Base-by-base conservation (phyloP, 129 eudicot species). In the Ambrosia artemisiifolia region DNA sequence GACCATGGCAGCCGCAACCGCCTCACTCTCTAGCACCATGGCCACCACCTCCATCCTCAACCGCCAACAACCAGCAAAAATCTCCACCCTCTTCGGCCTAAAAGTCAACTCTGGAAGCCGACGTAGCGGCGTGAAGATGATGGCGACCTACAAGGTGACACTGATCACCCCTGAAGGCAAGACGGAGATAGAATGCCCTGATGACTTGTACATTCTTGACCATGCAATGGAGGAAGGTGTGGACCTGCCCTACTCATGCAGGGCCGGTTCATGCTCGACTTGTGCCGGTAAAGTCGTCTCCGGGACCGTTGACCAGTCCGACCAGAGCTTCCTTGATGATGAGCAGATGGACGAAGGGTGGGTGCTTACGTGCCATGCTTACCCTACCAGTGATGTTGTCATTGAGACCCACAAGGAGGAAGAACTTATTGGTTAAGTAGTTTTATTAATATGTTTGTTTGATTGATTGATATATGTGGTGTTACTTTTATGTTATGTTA, bases 381-480 rank as follows among this genome's bases (percentile, higher is more conserved):
- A 72, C 50, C 90, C 98, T 4, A 53, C 44, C 0, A 55, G 84
- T 53, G 95, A 88, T 49, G 79, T 85, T 18, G 54, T 64, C 62
- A 89, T 92, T 40, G 91, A 87, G 85, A 89, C 98, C 47, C 98
- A 92, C 96, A 92, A 87, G 88, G 95, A 92, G 71, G 89, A 72
- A 0, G 98, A 86, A 34, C 80, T 91, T 12, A 32, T 76, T 64
- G 87, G 13, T n/a, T 82, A 51, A 14, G 2, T 48, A 40, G 6
- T 40, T 3, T 36, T 36, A 4, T 4, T 40, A 6, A 7, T 40
- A 40, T 6, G 11, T 7, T 7, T 6, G 11, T 7, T 7, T 3
- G 7, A 7, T 40, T 40, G 28, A 24, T 24, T 40, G 7, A 40
- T 36, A 36, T 36, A 3, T 3, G 2, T 35, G 1, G 5, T 8